phyloP scores from a whole-genome alignment of 257 asterid species.

The Misopates orontium region DNA sequence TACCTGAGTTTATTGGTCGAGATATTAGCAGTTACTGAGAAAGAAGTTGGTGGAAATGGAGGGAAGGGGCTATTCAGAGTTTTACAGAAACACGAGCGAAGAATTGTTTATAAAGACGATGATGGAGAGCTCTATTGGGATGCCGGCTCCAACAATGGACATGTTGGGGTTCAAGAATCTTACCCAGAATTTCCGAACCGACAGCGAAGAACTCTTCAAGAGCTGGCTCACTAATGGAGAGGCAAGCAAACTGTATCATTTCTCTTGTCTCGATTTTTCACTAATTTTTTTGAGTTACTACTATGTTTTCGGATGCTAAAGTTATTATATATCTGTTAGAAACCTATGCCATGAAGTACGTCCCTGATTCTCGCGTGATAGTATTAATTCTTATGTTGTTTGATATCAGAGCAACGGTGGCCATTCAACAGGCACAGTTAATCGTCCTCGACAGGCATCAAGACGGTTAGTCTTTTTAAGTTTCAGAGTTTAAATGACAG shows the following conservation, averaged over 20 bases:
- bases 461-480: conserved; percentile 48
- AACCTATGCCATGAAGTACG: too few species aligned
- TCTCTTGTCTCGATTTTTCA: too few species aligned
- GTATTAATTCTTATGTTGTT: neutral
- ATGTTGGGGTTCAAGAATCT: conserved; percentile 78
- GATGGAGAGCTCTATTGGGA: conserved; percentile 77
- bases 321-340: too few species aligned
- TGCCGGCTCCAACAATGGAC: conserved; percentile 84
- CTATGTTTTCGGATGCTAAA: too few species aligned
- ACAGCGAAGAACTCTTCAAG: conserved; percentile 83
- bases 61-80: conserved; percentile 65
- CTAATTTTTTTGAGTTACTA: too few species aligned
- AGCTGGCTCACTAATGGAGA: conserved; percentile 83
- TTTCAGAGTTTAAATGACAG: neutral
- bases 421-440: conserved; percentile 40
- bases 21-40: conserved; percentile 12
- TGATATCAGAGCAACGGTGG: conserved; percentile 49
- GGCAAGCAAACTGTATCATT: conserved; percentile 47
- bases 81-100: conserved; percentile 72
- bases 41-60: conserved; percentile 49
- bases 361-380: neutral
- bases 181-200: conserved; percentile 56
- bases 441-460: conserved; percentile 66
- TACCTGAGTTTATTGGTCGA: neutral
- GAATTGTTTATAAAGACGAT: conserved; percentile 71